Evolutionary conservation across 179 eudicot genomes (phyloP).

Genomic region (Corrigiola litoralis): DNA sequence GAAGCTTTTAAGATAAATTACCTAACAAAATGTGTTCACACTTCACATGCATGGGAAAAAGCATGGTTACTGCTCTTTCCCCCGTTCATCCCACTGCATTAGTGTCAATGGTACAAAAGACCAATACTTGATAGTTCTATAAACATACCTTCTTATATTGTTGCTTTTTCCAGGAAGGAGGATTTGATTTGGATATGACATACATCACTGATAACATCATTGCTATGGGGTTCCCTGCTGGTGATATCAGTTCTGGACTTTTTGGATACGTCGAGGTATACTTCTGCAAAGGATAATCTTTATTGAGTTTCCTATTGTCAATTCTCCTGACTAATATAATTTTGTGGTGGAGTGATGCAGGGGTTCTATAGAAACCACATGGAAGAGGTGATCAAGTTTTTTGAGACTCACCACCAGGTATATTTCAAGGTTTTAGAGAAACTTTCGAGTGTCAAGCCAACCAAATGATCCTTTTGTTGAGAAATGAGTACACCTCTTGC

Average conservation of each 20-base stretch:
- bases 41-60: too few species aligned
- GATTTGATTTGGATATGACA: slow-evolving; percentile 91
- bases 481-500: too few species aligned
- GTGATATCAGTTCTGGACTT: slow-evolving; percentile 91
- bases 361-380: slow-evolving; percentile 92
- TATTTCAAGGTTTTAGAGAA: slow-evolving; percentile 1
- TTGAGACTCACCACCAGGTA: slow-evolving; percentile 93
- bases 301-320: neutral
- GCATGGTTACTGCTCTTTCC: too few species aligned
- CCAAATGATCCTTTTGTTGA: neutral
- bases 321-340: slow-evolving; percentile 6
- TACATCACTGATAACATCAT: slow-evolving; percentile 88
- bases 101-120: neutral
- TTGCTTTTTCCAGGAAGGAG: slow-evolving; percentile 64
- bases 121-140: neutral
- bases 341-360: slow-evolving; percentile 41
- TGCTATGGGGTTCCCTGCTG: slow-evolving; percentile 99
- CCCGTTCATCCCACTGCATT: too few species aligned
- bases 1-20: too few species aligned
- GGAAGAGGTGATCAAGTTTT: slow-evolving; percentile 95
- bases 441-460: neutral
- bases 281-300: neutral
- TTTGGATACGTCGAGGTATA: slow-evolving; percentile 93
- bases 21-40: too few species aligned
- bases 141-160: neutral